These are phyloP conservation scores for Zymoseptoria brevis DNA, from an alignment of 2,329 filamentous ascomycete species.

Conservation along the genomic window DNA sequence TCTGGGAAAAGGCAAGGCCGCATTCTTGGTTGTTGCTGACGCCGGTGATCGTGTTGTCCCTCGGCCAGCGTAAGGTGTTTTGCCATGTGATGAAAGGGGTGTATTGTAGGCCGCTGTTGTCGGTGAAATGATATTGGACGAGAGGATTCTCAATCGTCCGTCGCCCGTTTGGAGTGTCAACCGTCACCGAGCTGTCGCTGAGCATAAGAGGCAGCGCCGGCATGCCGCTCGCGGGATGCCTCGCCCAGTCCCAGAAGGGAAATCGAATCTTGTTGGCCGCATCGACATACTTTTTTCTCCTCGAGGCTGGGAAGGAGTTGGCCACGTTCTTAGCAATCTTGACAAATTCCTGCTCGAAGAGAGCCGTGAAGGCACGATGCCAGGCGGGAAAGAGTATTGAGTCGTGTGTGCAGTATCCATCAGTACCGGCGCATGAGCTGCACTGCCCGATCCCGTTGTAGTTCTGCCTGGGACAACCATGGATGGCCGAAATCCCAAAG, in stretches of 20 bases:
- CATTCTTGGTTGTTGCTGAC: slow-evolving; percentile 13
- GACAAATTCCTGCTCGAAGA: slow-evolving; percentile 29
- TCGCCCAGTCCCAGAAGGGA: slow-evolving; percentile 26
- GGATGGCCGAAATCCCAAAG: slow-evolving; percentile 11
- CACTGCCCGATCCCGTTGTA: slow-evolving; percentile 26
- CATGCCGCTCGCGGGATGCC: slow-evolving; percentile 13
- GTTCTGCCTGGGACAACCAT: slow-evolving; percentile 22
- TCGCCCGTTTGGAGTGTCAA: slow-evolving; percentile 22
- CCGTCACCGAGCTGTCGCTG: slow-evolving; percentile 16
- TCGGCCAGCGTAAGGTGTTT: slow-evolving; percentile 26
- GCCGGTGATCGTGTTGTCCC: slow-evolving; percentile 17
- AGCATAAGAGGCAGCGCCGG: slow-evolving; percentile 20
- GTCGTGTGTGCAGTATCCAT: slow-evolving; percentile 31
- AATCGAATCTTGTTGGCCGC: slow-evolving; percentile 22
- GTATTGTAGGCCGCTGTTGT: slow-evolving; percentile 22
- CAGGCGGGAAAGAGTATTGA: slow-evolving; percentile 29
- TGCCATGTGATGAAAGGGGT: slow-evolving; percentile 24
- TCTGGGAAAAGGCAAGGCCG: slow-evolving; percentile 21
- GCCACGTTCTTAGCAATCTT: slow-evolving; percentile 23
- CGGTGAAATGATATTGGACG: slow-evolving; percentile 17
- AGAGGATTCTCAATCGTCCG: slow-evolving; percentile 24
- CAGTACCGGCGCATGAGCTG: slow-evolving; percentile 19
- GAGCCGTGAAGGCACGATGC: slow-evolving; percentile 28
- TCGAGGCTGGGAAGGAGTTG: slow-evolving; percentile 17
- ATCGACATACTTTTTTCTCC: slow-evolving; percentile 16